Evolutionary conservation across 2,329 filamentous ascomycete genomes (phyloP), one percentile per base, ranked within the genome.

Genomic region (Alternaria hordeiaustralica): DNA sequence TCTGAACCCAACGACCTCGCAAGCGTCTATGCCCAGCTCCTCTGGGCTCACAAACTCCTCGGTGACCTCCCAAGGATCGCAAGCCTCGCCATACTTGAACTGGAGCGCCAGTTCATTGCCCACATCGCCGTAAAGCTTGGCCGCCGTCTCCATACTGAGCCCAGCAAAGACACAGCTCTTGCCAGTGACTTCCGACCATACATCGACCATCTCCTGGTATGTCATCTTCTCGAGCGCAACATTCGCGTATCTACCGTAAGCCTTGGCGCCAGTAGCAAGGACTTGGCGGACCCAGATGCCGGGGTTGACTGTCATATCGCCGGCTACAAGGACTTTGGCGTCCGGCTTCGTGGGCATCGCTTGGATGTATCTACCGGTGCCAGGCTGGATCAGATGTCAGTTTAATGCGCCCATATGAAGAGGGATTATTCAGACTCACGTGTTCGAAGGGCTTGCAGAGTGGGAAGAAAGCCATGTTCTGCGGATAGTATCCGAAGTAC

Each of bases 251-350:
- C 71, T 76, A 3, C 68, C 57, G n/a, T 64, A 70, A 2, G 73
- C 68, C 43, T 66, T 71, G 6, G 30, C 43, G 0, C 68, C 69
- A 3, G 64, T 65, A 0, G 68, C 67, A 2, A 76, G 61, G 1
- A 71, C 59, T 44, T 76, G 73, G 7, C 74, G 74, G 3, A 75
- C 73, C 72, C 72, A 76, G 26, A 76, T 71, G 9, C 74, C 73
- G 4, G 71, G 70, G 12, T 71, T 74, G 12, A 74, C 63, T 6
- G 60, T 66, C 69, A 77, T 71, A 55, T 76, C 72, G 51, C 75
- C 75, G 0, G 75, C 68, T n/a, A 72, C 30, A 2, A 75, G 67
- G 6, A 76, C 41, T 25, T 59, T 71, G 12, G 71, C 71, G 23
- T 71, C 58, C 9, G 71, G 56, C n/a, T 70, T 75, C 1, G 71